phyloP scores from a whole-genome alignment of 2,329 filamentous ascomycete species.

The Calonectria pteridis region DNA sequence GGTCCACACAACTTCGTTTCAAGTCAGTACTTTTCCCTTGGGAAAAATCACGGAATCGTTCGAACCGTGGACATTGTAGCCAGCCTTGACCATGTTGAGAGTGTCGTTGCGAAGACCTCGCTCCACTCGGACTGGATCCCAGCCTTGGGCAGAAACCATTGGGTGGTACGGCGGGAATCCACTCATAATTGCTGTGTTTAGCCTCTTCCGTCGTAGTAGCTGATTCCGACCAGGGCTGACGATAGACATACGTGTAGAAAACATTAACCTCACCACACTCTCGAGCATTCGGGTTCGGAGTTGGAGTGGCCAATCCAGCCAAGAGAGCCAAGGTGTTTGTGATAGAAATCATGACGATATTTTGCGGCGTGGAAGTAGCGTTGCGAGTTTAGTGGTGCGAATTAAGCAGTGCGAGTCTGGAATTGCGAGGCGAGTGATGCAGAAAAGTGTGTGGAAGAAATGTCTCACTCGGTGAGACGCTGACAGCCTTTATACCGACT shows the following conservation, averaged over 20 bases:
- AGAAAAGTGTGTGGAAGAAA: neutral
- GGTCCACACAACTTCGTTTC: neutral
- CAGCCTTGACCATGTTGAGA: neutral
- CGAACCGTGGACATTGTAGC: neutral
- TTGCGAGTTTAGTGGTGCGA: neutral
- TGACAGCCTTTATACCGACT: neutral
- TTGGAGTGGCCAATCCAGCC: neutral
- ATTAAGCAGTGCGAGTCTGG: neutral
- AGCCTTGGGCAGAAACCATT: neutral
- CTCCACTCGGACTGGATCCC: neutral
- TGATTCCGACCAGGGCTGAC: too few relatives aligned
- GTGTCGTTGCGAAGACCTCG: neutral
- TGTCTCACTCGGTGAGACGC: neutral
- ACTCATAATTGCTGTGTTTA: neutral
- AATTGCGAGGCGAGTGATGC: neutral
- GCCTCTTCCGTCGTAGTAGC: neutral
- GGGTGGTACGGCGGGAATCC: neutral
- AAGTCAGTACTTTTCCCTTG: neutral
- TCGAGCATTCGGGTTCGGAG: neutral
- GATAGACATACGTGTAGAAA: neutral
- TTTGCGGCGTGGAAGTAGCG: neutral
- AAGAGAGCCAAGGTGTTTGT: neutral
- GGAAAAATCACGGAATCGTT: too few relatives aligned
- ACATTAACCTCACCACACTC: neutral
- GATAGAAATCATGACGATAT: neutral